Evolutionary conservation across 306 rosid species (phyloP).

Genomic region (Sechiopsis laciniata): DNA sequence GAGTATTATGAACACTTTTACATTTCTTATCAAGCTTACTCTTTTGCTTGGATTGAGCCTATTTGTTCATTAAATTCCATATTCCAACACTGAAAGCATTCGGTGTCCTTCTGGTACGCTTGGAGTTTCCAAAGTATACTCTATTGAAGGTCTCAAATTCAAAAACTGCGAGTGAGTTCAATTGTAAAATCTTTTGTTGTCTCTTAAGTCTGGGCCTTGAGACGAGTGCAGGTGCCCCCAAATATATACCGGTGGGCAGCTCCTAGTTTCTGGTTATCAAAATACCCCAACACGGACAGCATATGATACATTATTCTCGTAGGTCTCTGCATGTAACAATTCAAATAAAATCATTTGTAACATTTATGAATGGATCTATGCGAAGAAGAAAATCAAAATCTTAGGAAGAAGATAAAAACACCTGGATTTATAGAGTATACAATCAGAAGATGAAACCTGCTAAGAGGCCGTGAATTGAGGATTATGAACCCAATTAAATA

Average conservation of each 20-base stretch:
- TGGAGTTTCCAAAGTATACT: too few species aligned
- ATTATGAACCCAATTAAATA: not conserved
- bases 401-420: not conserved
- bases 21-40: not conserved
- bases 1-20: not conserved
- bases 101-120: too few species aligned
- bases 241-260: too few species aligned
- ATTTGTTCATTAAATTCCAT: not conserved
- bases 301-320: not conserved
- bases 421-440: not conserved
- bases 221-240: too few species aligned
- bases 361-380: not conserved
- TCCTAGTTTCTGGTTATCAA: too few species aligned
- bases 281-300: not conserved
- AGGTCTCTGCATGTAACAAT: not conserved
- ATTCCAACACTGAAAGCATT: too few species aligned
- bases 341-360: not conserved
- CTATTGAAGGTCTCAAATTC: too few species aligned
- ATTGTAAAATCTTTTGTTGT: too few species aligned
- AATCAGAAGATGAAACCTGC: not conserved
- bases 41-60: not conserved
- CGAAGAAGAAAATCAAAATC: not conserved
- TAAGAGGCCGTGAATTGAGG: not conserved
- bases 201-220: too few species aligned
- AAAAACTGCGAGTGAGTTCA: too few species aligned